Evolutionary conservation across 768 basidiomycete species (phyloP), one percentile per base, ranked within the genome.

Genomic region (Filobasidium floriforme): DNA sequence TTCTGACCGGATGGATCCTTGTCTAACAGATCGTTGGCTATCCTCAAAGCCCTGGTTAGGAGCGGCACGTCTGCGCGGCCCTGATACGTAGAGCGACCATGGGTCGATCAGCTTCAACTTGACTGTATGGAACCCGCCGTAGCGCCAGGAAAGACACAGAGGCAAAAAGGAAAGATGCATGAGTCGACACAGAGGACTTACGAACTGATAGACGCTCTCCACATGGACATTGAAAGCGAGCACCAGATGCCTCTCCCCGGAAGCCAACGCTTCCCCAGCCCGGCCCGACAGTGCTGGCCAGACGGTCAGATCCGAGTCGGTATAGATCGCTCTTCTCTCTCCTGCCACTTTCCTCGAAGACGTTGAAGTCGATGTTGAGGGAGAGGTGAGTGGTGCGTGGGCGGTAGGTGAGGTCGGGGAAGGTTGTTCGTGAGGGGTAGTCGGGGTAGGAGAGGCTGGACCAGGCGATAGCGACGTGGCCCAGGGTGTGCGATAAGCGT

Each of bases 171-270:
- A 7, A 51, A 15, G 26, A 28, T 15, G 9, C 14, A 32, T 37
- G n/a, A 10, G 24, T n/a, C n/a, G n/a, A n/a, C n/a, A n/a, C n/a
- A n/a, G n/a, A n/a, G 54, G 24, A 65, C 64, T 46, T 22, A 65
- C 64, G 22, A 65, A 60, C 2, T 24, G 18, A 41, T 65, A 65
- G 1, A 65, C 46, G 28, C 59, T 59, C 22, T 60, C 57, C 19
- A 65, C 15, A 32, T 65, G 64, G 1, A 41, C 57, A 18, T 65
- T 65, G 44, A 65, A 65, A 14, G 59, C 64, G 19, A 65, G 28
- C 1, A 65, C 64, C n/a, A 60, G 4, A 24, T 65, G 64, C 14
- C 64, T 60, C 10, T 43, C 64, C 2, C 22, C 41, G 0, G 9
- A n/a, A 18, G 64, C 59, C 26, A 65, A 51, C 3, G 28, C 26